Conservation (phyloP, 345 rosid species). For the Populus tremula region DNA sequence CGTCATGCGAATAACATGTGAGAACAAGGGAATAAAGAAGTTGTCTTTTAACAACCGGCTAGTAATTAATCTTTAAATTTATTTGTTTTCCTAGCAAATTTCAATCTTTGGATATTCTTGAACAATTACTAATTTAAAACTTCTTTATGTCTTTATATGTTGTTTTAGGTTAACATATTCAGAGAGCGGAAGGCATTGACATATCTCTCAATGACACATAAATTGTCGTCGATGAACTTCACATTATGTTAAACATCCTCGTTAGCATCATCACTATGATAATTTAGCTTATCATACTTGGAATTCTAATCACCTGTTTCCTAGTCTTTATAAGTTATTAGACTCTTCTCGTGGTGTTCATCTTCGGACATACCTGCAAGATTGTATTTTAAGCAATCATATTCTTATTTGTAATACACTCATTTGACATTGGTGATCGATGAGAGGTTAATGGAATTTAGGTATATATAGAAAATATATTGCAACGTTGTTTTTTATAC, state of each 20-base stretch:
- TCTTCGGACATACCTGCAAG: conserved; percentile 56
- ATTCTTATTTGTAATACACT: conserved; percentile 54
- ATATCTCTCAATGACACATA: conserved; percentile 49
- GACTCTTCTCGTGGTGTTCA: conserved; percentile 41
- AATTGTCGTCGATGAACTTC: conserved; percentile 56
- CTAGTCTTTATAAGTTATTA: conserved; percentile 52
- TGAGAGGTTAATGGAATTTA: conserved; percentile 49
- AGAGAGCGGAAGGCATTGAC: conserved; percentile 43
- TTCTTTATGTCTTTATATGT: neutral
- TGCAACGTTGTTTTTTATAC: too few relatives aligned
- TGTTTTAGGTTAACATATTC: conserved; percentile 38
- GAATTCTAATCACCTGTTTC: conserved; percentile 42
- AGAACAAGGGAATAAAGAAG: conserved; percentile 30
- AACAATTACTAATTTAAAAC: too few relatives aligned
- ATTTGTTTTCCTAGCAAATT: neutral
- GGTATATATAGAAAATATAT: conserved; percentile 21
- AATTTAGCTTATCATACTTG: conserved; percentile 52
- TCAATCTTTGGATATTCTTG: neutral
- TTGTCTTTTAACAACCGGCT: conserved; percentile 37
- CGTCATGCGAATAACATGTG: conserved; percentile 24
- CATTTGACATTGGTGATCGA: conserved; percentile 50
- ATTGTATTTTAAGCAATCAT: conserved; percentile 49
- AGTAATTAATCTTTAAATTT: conserved; percentile 24
- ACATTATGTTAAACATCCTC: conserved; percentile 36
- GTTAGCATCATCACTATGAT: conserved; percentile 34